Percentiles rank a stretch among this genome's conserved stretches.
Evolutionary conservation across 257 asterid species (phyloP).

Genomic region (Solanum tarapatanum): DNA sequence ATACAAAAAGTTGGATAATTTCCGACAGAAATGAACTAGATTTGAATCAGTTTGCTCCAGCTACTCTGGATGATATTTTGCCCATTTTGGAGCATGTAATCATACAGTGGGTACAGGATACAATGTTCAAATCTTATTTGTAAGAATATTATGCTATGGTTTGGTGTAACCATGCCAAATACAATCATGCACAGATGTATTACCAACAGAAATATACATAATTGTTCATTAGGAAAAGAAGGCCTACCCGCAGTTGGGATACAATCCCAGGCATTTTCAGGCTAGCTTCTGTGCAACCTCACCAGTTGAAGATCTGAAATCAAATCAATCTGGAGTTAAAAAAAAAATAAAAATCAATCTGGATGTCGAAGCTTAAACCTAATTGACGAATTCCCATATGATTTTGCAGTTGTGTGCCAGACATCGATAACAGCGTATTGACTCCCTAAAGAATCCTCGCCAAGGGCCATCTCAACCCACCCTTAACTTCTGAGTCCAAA

Average conservation of each 20-base stretch:
- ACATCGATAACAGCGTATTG: slow-evolving; percentile 25
- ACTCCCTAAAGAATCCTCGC: slow-evolving; percentile 26
- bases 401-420: slow-evolving; percentile 28
- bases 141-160: neutral
- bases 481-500: slow-evolving; percentile 33
- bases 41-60: neutral
- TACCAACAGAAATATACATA: neutral
- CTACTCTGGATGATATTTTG: neutral
- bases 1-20: neutral
- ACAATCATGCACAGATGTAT: neutral
- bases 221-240: neutral
- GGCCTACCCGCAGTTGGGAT: slow-evolving; percentile 26
- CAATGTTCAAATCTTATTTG: neutral
- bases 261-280: slow-evolving; percentile 23
- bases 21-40: neutral
- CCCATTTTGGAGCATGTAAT: neutral
- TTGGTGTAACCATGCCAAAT: neutral
- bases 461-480: slow-evolving; percentile 42
- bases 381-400: slow-evolving; percentile 21
- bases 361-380: slow-evolving; percentile 30
- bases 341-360: slow-evolving; percentile 21
- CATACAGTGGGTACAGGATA: neutral
- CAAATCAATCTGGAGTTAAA: slow-evolving; percentile 34
- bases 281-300: slow-evolving; percentile 30
- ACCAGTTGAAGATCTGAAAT: slow-evolving; percentile 31